Percentiles rank a stretch among this genome's conserved stretches.
These are phyloP conservation scores for Melanogaster broomeanus DNA, from an alignment of 768 basidiomycete genomes.

Conservation along the genomic window DNA sequence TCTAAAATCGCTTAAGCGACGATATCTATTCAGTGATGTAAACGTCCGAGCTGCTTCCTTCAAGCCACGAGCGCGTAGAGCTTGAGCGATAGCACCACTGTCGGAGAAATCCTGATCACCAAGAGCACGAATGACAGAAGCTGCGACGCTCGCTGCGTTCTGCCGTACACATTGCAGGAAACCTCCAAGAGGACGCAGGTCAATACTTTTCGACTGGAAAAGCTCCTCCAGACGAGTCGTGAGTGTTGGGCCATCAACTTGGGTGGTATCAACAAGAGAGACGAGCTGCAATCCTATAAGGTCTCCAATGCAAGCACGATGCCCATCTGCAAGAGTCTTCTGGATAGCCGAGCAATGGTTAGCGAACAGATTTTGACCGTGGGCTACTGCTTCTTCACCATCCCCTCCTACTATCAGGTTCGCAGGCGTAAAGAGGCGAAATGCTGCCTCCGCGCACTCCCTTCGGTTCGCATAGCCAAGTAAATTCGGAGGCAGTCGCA, in stretches of 20 bases:
- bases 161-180: conserved; percentile 40
- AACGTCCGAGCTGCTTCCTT: conserved; percentile 48
- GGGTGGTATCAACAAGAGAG: conserved; percentile 41
- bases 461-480: conserved; percentile 74
- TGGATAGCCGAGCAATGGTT: conserved; percentile 64
- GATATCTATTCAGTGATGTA: conserved; percentile 51
- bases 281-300: conserved; percentile 65
- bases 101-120: conserved; percentile 66
- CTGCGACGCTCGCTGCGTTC: conserved; percentile 58
- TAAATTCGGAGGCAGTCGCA: conserved; percentile 65
- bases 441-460: conserved; percentile 67
- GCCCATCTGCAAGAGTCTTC: conserved; percentile 49
- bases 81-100: conserved; percentile 48
- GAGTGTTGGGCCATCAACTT: conserved; percentile 16
- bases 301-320: conserved; percentile 66
- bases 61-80: conserved; percentile 40
- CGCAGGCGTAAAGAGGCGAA: conserved; percentile 66
- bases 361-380: conserved; percentile 51
- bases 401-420: conserved; percentile 52
- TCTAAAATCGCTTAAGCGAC: conserved; percentile 46
- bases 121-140: conserved; percentile 60
- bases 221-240: conserved; percentile 34
- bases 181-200: conserved; percentile 26
- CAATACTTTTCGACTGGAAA: conserved; percentile 36
- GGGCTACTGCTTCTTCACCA: conserved; percentile 24